Percentiles rank a stretch among this genome's conserved stretches.
Conservation (phyloP, 768 basidiomycete genomes). For the Tricholoma hemisulphureum region DNA sequence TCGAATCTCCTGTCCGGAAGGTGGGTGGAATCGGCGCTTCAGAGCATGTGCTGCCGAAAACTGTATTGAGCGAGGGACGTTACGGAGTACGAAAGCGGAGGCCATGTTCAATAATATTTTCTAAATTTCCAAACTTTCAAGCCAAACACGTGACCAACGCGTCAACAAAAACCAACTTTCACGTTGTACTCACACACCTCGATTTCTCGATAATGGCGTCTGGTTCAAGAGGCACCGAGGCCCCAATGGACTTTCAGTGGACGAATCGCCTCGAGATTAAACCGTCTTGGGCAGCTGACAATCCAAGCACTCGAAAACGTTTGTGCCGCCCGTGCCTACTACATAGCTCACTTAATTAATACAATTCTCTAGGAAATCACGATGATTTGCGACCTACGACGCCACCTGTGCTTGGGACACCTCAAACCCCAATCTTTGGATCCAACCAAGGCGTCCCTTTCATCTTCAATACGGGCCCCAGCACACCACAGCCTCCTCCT, state of each 20-base stretch:
- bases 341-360: neutral
- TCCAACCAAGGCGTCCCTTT: slow-evolving; percentile 69
- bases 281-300: slow-evolving; percentile 56
- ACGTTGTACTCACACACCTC: slow-evolving; percentile 15
- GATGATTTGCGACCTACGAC: slow-evolving; percentile 39
- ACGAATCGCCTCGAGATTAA: slow-evolving; percentile 61
- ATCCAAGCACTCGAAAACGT: slow-evolving; percentile 68
- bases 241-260: slow-evolving; percentile 89
- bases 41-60: slow-evolving; percentile 13
- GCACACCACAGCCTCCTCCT: slow-evolving; percentile 52
- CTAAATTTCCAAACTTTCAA: neutral
- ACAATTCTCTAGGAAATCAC: slow-evolving; percentile 35
- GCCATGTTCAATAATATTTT: slow-evolving; percentile 27
- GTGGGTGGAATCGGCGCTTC: slow-evolving; percentile 53
- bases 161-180: slow-evolving; percentile 33
- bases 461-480: slow-evolving; percentile 51
- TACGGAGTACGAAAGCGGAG: slow-evolving; percentile 18
- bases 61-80: slow-evolving; percentile 20
- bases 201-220: slow-evolving; percentile 38
- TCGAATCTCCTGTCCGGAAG: slow-evolving; percentile 40
- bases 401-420: slow-evolving; percentile 38
- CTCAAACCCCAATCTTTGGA: slow-evolving; percentile 56
- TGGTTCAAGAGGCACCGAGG: slow-evolving; percentile 51
- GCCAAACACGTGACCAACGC: slow-evolving; percentile 34
- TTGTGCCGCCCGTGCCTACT: slow-evolving; percentile 25